Evolutionary conservation across 371 early-diverging fungal genomes (phyloP), one percentile per base, ranked within the genome.

Genomic region (Rhizoclosmatium hyalinum): DNA sequence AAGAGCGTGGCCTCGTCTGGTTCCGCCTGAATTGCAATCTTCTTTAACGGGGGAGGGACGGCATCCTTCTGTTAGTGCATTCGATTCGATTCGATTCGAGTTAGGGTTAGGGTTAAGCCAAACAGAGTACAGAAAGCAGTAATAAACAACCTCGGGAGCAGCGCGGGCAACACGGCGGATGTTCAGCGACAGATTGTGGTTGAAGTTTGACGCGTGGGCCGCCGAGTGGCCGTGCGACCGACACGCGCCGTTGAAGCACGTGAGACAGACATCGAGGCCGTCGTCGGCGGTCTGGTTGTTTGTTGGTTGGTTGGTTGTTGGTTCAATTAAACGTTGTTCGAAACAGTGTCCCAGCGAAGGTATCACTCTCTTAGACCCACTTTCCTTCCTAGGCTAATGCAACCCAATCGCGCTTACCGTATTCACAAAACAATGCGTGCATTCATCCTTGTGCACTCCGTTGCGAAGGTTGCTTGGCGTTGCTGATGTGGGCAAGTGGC

Each of bases 171-270:
- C 79, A 46, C 94, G 93, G 44, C 88, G 90, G 80, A 98, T 92
- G 81, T 96, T 98, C 56, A 96, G 81, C 14, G 89, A 90, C 56
- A 98, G 78, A 12, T 94, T 86, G 78, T 98, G 98, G 0, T 82
- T 84, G 39, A 85, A 81, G 73, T 92, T 90, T 53, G 84, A 77
- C 56, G 80, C 87, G 82, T 98, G 98, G 41, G 87, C 83, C 62
- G 83, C 78, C 43, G 93, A 91, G 82, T 98, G 98, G 55, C 88
- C 76, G 72, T 91, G 84, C 6, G 84, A 84, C 8, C 84, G 77
- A 77, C 98, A 98, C 1, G 95, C 95, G 39, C 95, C 95, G 76
- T 95, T 95, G 80, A 94, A 96, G 85, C 98, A 98, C 3, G 91
- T 87, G 47, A 98, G 84, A 75, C 98, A 98, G 12, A 98, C 95